Evolutionary conservation across 768 basidiomycete species (phyloP).

Genomic region (Dioszegia crocea): DNA sequence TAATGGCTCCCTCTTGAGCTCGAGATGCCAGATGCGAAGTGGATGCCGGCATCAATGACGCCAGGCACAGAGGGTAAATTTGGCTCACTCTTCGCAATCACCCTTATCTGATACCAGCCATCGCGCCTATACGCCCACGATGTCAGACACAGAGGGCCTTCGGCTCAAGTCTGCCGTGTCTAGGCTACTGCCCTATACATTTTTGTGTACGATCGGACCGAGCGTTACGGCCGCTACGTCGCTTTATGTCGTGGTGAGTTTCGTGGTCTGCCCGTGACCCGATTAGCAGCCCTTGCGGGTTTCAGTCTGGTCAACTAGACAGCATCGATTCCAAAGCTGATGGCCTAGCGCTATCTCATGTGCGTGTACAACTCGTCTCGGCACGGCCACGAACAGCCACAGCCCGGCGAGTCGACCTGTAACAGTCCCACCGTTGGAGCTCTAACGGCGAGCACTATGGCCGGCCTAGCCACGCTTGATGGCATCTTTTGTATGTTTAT

Average conservation of each 20-base stretch:
- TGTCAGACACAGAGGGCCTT: neutral
- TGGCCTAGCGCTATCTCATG: slow-evolving; percentile 31
- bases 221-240: slow-evolving; percentile 40
- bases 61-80: no score
- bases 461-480: slow-evolving; percentile 38
- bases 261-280: no score
- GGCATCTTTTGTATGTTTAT: slow-evolving; percentile 32
- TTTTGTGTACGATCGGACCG: slow-evolving; percentile 41
- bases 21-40: no score
- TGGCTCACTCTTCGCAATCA: no score
- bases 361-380: slow-evolving; percentile 22
- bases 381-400: slow-evolving; percentile 6
- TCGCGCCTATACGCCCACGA: neutral
- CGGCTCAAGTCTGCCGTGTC: slow-evolving; percentile 10
- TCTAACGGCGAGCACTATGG: slow-evolving; percentile 28
- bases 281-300: no score
- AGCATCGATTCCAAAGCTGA: no score
- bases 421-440: slow-evolving; percentile 29
- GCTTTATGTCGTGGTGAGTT: slow-evolving; percentile 36
- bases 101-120: neutral
- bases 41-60: no score
- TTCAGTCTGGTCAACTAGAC: no score
- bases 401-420: slow-evolving; percentile 27
- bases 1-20: no score
- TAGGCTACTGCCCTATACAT: slow-evolving; percentile 32